A percentile compares a stretch with the other conserved stretches of the same genome.
These are phyloP conservation scores for Trichophyton rubrum DNA, from an alignment of 2,329 filamentous ascomycete genomes.

Conservation along the genomic window DNA sequence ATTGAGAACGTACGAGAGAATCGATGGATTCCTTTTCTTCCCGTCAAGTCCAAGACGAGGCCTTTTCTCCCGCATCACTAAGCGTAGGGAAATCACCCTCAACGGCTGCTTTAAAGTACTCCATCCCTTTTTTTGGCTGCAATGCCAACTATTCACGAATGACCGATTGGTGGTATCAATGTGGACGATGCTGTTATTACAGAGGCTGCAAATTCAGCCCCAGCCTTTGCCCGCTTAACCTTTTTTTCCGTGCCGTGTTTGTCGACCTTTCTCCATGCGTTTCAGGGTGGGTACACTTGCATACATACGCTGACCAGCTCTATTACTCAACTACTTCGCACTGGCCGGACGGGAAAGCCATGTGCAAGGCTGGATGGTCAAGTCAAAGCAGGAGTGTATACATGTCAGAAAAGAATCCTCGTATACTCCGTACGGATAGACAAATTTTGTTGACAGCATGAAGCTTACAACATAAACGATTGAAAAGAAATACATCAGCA, in stretches of 20 bases:
- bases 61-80: not conserved
- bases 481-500: not conserved
- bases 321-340: not conserved
- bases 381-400: not conserved
- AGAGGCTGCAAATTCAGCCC: not conserved
- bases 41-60: not conserved
- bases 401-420: not conserved
- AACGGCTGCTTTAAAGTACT: not conserved
- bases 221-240: not conserved
- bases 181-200: not conserved
- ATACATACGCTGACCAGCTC: not conserved
- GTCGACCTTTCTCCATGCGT: not conserved
- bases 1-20: not conserved
- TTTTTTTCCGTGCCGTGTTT: slow-evolving; percentile 1
- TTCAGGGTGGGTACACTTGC: not conserved
- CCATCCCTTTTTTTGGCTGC: not conserved
- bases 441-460: not conserved
- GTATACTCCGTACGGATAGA: not conserved
- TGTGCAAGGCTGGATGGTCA: not conserved
- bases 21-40: not conserved
- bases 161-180: not conserved
- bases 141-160: not conserved
- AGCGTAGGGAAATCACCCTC: not conserved
- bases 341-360: not conserved
- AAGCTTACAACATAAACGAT: not conserved